Percentiles rank a stretch among this genome's conserved stretches.
Evolutionary conservation across 768 basidiomycete species (phyloP).

Genomic region (Lenzites betulinus): DNA sequence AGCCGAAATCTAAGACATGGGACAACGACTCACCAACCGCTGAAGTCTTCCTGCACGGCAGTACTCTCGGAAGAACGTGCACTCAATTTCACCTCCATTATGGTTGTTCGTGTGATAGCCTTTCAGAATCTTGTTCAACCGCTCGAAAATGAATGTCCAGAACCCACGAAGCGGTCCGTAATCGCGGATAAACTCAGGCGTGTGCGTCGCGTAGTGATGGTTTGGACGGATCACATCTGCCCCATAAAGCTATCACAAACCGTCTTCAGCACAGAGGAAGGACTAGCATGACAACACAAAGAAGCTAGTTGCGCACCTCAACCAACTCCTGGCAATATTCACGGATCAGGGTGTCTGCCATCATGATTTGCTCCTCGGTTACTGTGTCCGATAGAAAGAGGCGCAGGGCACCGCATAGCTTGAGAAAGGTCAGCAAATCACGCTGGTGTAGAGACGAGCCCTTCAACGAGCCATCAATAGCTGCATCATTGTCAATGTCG

Average conservation of each 20-base stretch:
- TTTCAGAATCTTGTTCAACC: constrained; percentile 36
- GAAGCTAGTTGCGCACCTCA: constrained; percentile 16
- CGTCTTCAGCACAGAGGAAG: too few species aligned
- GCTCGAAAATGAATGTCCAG: constrained; percentile 37
- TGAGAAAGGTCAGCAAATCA: constrained; percentile 6
- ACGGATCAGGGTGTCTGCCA: constrained; percentile 22
- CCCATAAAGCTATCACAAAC: constrained; percentile 33
- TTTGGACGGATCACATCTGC: constrained; percentile 36
- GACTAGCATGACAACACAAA: too few species aligned
- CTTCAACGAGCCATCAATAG: too few species aligned
- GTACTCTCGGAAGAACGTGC: constrained; percentile 31
- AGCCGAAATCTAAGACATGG: too few species aligned
- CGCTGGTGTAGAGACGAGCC: neutral
- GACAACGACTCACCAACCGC: constrained; percentile 22
- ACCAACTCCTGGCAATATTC: constrained; percentile 28
- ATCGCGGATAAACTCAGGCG: constrained; percentile 27
- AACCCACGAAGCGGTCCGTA: constrained; percentile 41
- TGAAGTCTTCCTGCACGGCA: constrained; percentile 13
- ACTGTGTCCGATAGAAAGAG: constrained; percentile 14
- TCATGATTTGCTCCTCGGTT: neutral
- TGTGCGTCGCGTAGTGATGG: constrained; percentile 40
- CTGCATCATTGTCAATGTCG: too few species aligned
- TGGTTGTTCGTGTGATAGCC: constrained; percentile 29
- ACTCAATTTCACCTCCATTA: constrained; percentile 31
- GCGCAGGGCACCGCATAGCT: constrained; percentile 8